These are phyloP conservation scores for Debaryomycetaceae sp. DNA, from an alignment of 1,139 yeast genomes.

Conservation along the genomic window DNA sequence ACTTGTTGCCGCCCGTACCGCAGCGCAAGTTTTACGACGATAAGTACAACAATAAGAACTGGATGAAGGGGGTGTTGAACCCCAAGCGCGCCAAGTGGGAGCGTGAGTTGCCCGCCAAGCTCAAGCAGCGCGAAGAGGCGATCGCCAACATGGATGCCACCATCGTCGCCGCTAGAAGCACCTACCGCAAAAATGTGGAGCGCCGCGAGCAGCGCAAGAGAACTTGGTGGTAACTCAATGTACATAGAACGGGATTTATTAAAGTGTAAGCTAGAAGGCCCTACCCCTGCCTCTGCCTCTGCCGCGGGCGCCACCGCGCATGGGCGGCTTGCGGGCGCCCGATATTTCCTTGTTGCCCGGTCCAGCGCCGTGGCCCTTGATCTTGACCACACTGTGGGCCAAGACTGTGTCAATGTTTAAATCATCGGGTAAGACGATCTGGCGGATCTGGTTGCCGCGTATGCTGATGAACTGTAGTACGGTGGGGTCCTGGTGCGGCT, in stretches of 20 bases:
- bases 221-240: conserved; percentile 38
- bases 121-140: conserved; percentile 61
- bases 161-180: conserved; percentile 62
- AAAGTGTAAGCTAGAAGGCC: conserved; percentile 8
- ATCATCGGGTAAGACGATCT: conserved; percentile 82
- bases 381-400: conserved; percentile 36
- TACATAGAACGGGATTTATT: not conserved
- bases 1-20: conserved; percentile 71
- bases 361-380: conserved; percentile 41
- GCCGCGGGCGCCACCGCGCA: conserved; percentile 16
- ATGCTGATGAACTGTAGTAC: conserved; percentile 75
- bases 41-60: conserved; percentile 64
- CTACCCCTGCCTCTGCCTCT: conserved; percentile 18
- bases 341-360: conserved; percentile 23
- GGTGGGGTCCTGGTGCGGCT: conserved; percentile 68
- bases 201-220: conserved; percentile 44
- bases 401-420: conserved; percentile 75
- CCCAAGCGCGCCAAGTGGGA: conserved; percentile 86
- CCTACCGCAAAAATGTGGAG: conserved; percentile 53
- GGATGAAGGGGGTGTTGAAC: conserved; percentile 71
- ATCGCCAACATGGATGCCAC: conserved; percentile 68
- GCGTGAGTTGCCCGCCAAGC: conserved; percentile 59
- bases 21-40: conserved; percentile 76
- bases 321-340: conserved; percentile 9
- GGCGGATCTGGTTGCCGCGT: conserved; percentile 87